Base-by-base conservation (phyloP, 2,329 filamentous ascomycete species). In the Phaeosphaeriaceae sp. region DNA sequence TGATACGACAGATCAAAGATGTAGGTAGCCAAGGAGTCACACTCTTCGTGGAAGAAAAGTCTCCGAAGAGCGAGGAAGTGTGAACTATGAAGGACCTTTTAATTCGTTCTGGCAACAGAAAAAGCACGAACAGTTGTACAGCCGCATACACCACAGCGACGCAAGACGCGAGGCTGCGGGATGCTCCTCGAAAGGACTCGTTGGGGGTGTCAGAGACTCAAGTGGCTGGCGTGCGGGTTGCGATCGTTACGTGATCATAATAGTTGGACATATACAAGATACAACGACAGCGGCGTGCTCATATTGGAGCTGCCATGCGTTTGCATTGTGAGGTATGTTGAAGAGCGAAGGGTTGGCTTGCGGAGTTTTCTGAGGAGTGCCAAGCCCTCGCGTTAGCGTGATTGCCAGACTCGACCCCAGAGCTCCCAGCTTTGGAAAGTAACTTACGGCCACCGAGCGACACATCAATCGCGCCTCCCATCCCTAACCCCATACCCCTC, bases 31-130 rank as follows among this genome's bases (percentile, higher is more conserved):
- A 79, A 80, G 82, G 82, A 84, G 82, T 83, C 82, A 82, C 80
- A 79, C 79, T 80, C 75, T 76, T 76, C 76, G 74, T 79, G 72
- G 79, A 68, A 70, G 56, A 46, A 55, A 41, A 55, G 48, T 68
- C 59, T 70, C 76, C 73, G 73, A 72, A 80, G 79, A 80, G 81
- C 75, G 76, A 81, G 75, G 74, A 75, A 80, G 78, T 76, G 79
- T 82, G 82, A 83, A 84, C 82, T 84, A 84, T 84, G 82, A 84
- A 80, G 80, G 81, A 80, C 81, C 81, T 70, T 67, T 67, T 62
- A 56, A 53, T 65, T 82, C 78, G 58, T 54, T 84, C 70, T 84
- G 73, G 82, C 82, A 84, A 79, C 76, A n/a, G 51, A 57, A 20
- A 67, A 66, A 67, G 70, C 76, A 76, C 78, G 73, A 73, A 64